Percentiles rank a stretch among this genome's conserved stretches.
These are phyloP conservation scores for Schizosaccharomyces versatilis DNA, from an alignment of 1,139 yeast species.

Conservation along the genomic window DNA sequence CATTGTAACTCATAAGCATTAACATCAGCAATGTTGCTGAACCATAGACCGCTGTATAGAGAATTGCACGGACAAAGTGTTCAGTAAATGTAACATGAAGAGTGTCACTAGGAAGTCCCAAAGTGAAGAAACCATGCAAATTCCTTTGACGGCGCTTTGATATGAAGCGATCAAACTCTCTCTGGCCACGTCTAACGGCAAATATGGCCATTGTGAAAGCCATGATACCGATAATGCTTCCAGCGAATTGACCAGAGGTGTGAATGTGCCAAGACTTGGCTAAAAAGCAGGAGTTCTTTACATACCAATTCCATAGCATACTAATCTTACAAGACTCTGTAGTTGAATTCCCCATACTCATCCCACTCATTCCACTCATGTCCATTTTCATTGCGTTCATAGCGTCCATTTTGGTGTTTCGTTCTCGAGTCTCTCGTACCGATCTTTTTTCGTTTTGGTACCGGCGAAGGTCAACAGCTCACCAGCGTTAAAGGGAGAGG, in stretches of 20 bases:
- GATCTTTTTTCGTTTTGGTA: no score
- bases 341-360: no score
- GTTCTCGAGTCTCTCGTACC: no score
- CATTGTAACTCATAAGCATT: slow-evolving; percentile 52
- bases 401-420: no score
- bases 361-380: no score
- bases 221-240: slow-evolving; percentile 45
- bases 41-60: slow-evolving; percentile 40
- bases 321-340: not conserved
- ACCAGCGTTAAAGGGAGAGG: no score
- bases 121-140: not conserved
- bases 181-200: slow-evolving; percentile 32
- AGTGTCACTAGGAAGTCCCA: no score
- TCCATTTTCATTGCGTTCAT: no score
- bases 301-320: slow-evolving; percentile 40
- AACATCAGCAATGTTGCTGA: slow-evolving; percentile 43
- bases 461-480: no score
- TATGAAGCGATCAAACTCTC: slow-evolving; percentile 32
- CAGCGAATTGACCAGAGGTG: slow-evolving; percentile 41
- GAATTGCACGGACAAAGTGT: slow-evolving; percentile 25
- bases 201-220: slow-evolving; percentile 34
- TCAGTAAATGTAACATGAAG: no score
- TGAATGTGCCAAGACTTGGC: slow-evolving; percentile 41
- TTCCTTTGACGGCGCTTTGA: slow-evolving; percentile 12
- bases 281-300: slow-evolving; percentile 40